Conservation (phyloP, 148 eudicot genomes). For the Cornus suecica region DNA sequence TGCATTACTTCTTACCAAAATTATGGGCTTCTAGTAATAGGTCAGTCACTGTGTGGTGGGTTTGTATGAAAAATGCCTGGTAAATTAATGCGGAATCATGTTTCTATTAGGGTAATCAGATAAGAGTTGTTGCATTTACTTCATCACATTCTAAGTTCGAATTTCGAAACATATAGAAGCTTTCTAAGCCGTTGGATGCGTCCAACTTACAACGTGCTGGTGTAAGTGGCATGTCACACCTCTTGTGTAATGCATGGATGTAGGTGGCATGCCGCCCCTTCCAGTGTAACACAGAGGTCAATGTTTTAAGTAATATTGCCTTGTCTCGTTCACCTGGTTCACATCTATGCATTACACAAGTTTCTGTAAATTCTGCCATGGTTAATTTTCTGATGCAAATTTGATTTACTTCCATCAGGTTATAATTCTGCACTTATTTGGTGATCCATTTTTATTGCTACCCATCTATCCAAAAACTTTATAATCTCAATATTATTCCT, state of each 20-base stretch:
- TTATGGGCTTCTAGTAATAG: neutral
- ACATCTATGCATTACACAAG: neutral
- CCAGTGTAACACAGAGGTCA: neutral
- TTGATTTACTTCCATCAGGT: neutral
- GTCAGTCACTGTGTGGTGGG: neutral
- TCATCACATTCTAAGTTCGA: neutral
- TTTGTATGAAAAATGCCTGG: neutral
- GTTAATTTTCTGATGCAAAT: neutral
- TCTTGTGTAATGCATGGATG: no score
- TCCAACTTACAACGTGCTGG: neutral
- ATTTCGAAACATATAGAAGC: neutral
- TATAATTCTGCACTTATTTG: neutral
- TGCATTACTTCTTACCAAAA: neutral
- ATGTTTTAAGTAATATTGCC: neutral
- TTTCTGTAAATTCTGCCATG: neutral
- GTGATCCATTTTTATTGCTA: neutral
- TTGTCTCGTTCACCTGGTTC: neutral
- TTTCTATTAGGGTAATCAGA: neutral
- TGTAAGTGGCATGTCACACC: neutral
- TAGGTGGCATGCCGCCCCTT: neutral
- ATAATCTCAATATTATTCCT: neutral
- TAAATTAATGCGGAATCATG: neutral
- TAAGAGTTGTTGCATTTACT: neutral
- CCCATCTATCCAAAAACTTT: no score
- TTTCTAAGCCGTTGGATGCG: neutral